A percentile compares a stretch with the other conserved stretches of the same genome.
Conservation (phyloP, 1,139 yeast genomes). For the Geotrichum candidum region DNA sequence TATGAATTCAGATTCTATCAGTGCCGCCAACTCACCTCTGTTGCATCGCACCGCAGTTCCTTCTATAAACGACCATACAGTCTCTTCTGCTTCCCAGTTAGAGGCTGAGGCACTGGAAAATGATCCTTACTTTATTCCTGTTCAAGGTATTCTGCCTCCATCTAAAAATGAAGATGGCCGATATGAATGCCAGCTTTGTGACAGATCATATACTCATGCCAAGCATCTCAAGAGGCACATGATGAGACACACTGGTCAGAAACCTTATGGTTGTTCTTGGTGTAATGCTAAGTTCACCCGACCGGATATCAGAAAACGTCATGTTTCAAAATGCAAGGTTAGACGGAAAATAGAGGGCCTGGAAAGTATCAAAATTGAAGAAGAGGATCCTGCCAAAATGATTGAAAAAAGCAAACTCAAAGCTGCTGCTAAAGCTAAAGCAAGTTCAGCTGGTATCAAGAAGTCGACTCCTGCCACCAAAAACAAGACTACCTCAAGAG, state of each 20-base stretch:
- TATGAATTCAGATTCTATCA: background rate
- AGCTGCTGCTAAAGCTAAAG: background rate
- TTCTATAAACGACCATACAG: background rate
- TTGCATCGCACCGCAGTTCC: background rate
- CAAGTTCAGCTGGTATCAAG: background rate
- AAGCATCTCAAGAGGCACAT: conserved; percentile 34
- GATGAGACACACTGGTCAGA: conserved; percentile 32
- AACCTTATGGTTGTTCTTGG: conserved; percentile 29
- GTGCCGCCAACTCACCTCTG: background rate
- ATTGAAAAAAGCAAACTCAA: no score
- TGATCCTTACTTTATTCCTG: conserved; percentile 16
- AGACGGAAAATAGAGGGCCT: conserved; percentile 11
- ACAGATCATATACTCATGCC: conserved; percentile 30
- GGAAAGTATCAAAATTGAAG: conserved; percentile 15
- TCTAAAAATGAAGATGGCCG: conserved; percentile 26
- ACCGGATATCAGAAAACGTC: conserved; percentile 30
- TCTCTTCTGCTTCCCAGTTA: background rate
- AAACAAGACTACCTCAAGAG: background rate
- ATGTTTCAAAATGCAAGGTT: conserved; percentile 25
- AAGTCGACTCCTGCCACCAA: background rate
- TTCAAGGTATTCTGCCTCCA: conserved; percentile 17
- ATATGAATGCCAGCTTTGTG: conserved; percentile 29
- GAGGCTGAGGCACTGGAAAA: background rate
- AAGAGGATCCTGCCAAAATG: conserved; percentile 14
- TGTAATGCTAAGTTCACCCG: conserved; percentile 29